Percentiles rank a stretch among this genome's conserved stretches.
These are phyloP conservation scores for Zasmidium cellare DNA, from an alignment of 2,329 filamentous ascomycete genomes.

Conservation along the genomic window DNA sequence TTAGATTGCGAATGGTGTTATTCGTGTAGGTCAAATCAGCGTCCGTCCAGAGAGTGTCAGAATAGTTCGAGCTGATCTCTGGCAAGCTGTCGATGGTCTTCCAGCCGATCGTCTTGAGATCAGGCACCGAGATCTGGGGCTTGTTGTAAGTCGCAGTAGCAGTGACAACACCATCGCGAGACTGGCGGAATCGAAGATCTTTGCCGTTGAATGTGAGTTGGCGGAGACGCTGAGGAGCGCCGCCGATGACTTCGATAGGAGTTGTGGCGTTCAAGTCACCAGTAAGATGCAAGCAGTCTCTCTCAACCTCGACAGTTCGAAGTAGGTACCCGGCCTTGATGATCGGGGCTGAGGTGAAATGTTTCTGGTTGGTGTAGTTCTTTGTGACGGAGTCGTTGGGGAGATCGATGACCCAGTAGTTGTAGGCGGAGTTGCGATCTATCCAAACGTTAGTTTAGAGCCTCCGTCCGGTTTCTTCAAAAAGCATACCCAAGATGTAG, in stretches of 20 bases:
- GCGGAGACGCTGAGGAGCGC: conserved; percentile 52
- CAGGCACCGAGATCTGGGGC: conserved; percentile 57
- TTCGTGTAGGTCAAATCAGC: conserved; percentile 61
- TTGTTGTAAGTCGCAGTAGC: conserved; percentile 52
- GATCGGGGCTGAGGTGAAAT: conserved; percentile 46
- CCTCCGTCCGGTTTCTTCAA: neutral
- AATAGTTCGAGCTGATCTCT: conserved; percentile 63
- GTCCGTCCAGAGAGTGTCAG: conserved; percentile 66
- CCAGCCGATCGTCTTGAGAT: conserved; percentile 63
- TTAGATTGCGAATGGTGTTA: conserved; percentile 58
- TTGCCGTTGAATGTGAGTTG: conserved; percentile 63
- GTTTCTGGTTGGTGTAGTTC: conserved; percentile 35
- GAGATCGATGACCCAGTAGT: conserved; percentile 66
- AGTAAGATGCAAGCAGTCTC: conserved; percentile 59
- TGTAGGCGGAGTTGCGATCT: conserved; percentile 67
- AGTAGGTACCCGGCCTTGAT: conserved; percentile 67
- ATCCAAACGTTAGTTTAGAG: conserved; percentile 17
- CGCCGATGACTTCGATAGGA: conserved; percentile 67
- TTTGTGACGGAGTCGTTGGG: conserved; percentile 37
- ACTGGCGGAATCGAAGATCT: conserved; percentile 31
- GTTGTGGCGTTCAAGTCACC: conserved; percentile 74
- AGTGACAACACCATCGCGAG: conserved; percentile 47
- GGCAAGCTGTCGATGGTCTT: conserved; percentile 70
- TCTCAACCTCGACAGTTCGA: conserved; percentile 58
- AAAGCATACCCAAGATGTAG: conserved; percentile 54